A percentile compares a stretch with the other conserved stretches of the same genome.
Evolutionary conservation across 371 early-diverging fungal species (phyloP).

Genomic region (Gilbertella persicaria): DNA sequence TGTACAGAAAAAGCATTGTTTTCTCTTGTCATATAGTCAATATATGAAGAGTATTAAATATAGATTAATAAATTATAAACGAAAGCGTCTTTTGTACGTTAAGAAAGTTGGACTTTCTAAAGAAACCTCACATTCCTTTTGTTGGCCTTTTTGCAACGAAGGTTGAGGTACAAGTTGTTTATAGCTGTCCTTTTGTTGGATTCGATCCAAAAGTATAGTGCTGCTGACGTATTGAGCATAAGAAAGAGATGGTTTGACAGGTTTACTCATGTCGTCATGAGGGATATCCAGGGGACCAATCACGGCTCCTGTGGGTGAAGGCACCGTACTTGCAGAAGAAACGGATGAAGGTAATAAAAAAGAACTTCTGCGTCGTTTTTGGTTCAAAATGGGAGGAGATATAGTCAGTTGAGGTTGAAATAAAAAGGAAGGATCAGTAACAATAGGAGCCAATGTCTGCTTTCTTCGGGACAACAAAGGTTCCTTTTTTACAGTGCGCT

Average conservation of each 20-base stretch:
- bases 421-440: slow-evolving; percentile 6
- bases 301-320: slow-evolving; percentile 23
- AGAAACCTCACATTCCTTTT: background rate
- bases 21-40: too few relatives aligned
- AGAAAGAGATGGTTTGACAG: background rate
- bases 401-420: background rate
- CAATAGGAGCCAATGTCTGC: slow-evolving; percentile 20
- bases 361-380: background rate
- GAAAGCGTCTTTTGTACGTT: background rate
- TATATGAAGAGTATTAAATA: too few relatives aligned
- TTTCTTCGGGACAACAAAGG: slow-evolving; percentile 23
- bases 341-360: background rate
- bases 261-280: background rate
- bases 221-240: background rate
- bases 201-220: background rate
- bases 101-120: background rate
- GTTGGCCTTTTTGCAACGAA: background rate
- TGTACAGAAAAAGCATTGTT: too few relatives aligned
- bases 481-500: background rate
- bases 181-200: background rate
- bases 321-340: background rate
- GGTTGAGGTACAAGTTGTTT: background rate
- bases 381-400: background rate
- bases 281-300: background rate
- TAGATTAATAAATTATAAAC: background rate